A percentile compares a stretch with the other conserved stretches of the same genome.
Evolutionary conservation across 1,139 yeast genomes (phyloP).

Genomic region (Taphrina confusa): DNA sequence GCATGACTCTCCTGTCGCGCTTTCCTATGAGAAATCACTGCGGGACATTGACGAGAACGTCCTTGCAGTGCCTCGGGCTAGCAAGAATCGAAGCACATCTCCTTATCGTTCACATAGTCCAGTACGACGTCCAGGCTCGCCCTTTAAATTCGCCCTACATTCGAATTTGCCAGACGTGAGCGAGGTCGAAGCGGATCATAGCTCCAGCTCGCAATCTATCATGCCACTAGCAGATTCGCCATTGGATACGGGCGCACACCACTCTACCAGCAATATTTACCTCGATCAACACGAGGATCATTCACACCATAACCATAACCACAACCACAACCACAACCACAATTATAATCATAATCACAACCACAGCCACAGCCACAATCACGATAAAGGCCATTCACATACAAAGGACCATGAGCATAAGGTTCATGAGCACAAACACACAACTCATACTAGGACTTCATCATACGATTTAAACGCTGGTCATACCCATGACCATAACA

Average conservation of each 20-base stretch:
- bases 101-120: constrained; percentile 23
- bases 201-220: not conserved
- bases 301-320: no score
- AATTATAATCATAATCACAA: no score
- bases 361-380: no score
- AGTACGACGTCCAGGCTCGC: constrained; percentile 28
- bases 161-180: constrained; percentile 1
- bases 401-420: not conserved
- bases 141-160: constrained; percentile 1
- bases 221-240: no score
- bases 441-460: constrained; percentile 29
- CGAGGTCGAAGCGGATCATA: not conserved
- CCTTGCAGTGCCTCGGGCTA: not conserved
- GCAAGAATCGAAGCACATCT: not conserved
- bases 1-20: no score
- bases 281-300: no score
- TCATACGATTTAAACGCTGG: constrained; percentile 34
- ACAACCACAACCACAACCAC: no score
- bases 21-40: not conserved
- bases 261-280: no score
- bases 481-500: constrained; percentile 37
- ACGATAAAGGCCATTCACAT: constrained; percentile 44
- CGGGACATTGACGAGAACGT: not conserved
- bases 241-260: no score
- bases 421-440: constrained; percentile 41